phyloP scores from a whole-genome alignment of 2,329 filamentous ascomycete species.

The Pseudogymnoascus sp. region DNA sequence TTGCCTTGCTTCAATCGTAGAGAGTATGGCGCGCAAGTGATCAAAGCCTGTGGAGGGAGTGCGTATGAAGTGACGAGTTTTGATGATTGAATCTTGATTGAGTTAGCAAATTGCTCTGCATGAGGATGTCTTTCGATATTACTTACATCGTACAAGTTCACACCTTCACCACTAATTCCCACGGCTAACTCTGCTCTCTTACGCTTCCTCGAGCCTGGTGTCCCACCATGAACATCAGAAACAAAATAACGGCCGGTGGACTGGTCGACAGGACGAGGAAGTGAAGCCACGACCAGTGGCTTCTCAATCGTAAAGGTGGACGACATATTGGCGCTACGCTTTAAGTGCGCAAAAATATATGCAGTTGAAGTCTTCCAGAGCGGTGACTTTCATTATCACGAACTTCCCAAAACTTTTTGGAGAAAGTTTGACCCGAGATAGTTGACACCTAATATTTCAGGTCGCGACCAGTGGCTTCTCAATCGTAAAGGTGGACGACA shows the following conservation, averaged over 20 bases:
- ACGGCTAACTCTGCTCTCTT: slow-evolving; percentile 58
- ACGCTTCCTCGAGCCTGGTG: slow-evolving; percentile 50
- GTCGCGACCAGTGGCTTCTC: slow-evolving; percentile 52
- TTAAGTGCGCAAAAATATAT: slow-evolving; percentile 2
- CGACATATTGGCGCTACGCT: slow-evolving; percentile 23
- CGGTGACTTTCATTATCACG: slow-evolving; percentile 6
- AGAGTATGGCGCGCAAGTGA: slow-evolving; percentile 56
- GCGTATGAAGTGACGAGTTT: slow-evolving; percentile 60
- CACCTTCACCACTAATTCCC: slow-evolving; percentile 57
- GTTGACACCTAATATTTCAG: not conserved
- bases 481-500: slow-evolving; percentile 47
- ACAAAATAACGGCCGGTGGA: slow-evolving; percentile 47
- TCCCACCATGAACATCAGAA: slow-evolving; percentile 54
- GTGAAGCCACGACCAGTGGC: slow-evolving; percentile 55
- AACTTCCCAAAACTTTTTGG: slow-evolving; percentile 11
- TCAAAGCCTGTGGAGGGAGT: slow-evolving; percentile 56
- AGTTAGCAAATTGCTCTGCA: slow-evolving; percentile 12
- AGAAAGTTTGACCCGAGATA: slow-evolving; percentile 8
- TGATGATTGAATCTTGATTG: slow-evolving; percentile 49
- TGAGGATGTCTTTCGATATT: not conserved
- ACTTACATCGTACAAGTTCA: slow-evolving; percentile 59
- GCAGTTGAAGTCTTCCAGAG: slow-evolving; percentile 6
- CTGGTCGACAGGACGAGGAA: slow-evolving; percentile 52
- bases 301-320: slow-evolving; percentile 53
- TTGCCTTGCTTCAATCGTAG: slow-evolving; percentile 38